Evolutionary conservation across 148 eudicot genomes (phyloP).

Genomic region (Camellia japonica): DNA sequence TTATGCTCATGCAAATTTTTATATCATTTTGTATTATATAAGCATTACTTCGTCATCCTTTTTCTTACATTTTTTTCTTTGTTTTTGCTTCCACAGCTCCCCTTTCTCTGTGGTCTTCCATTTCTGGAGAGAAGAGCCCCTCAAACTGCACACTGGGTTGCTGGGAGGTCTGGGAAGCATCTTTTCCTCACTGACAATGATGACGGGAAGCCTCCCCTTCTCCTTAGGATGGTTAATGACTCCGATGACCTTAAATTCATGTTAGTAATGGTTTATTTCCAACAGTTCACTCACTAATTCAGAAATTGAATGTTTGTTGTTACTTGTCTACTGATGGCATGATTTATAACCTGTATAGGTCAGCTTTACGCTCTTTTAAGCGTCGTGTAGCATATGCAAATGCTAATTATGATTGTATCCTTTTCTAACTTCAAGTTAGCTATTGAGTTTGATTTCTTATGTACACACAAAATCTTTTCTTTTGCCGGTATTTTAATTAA

Average conservation of each 20-base stretch:
- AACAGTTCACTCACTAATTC: background rate
- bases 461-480: background rate
- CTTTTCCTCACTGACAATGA: slow-evolving; percentile 78
- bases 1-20: background rate
- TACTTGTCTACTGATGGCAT: background rate
- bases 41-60: background rate
- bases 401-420: slow-evolving; percentile 84
- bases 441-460: background rate
- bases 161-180: slow-evolving; percentile 93
- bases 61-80: slow-evolving; percentile 4
- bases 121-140: slow-evolving; percentile 75
- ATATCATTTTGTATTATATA: background rate
- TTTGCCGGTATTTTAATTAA: background rate
- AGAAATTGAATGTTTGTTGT: background rate
- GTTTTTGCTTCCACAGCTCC: slow-evolving; percentile 50
- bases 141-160: slow-evolving; percentile 84
- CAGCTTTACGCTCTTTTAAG: slow-evolving; percentile 79
- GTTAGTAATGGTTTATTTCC: slow-evolving; percentile 40
- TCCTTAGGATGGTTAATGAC: slow-evolving; percentile 79
- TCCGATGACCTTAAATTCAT: slow-evolving; percentile 70
- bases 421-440: slow-evolving; percentile 17
- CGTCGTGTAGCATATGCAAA: slow-evolving; percentile 90
- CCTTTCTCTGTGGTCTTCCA: slow-evolving; percentile 82
- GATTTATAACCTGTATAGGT: slow-evolving; percentile 46
- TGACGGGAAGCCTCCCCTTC: slow-evolving; percentile 75